These are phyloP conservation scores for Alternaria atra DNA, from an alignment of 2,329 filamentous ascomycete species.

Conservation along the genomic window DNA sequence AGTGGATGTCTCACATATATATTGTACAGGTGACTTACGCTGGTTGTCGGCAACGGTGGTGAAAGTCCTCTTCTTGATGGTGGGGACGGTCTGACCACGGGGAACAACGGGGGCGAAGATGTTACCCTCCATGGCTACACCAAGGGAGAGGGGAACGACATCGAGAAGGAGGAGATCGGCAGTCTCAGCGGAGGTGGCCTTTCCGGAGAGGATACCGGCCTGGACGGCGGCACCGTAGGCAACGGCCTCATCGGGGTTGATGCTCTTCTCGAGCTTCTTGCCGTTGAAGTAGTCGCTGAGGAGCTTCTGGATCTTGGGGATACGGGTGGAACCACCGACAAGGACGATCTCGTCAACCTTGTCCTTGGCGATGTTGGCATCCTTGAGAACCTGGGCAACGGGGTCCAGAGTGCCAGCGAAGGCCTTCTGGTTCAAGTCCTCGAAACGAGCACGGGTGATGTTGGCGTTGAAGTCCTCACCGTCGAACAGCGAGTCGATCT, in stretches of 20 bases:
- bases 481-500: constrained; percentile 98
- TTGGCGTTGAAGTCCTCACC: constrained; percentile 97
- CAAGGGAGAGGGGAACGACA: constrained; percentile 93
- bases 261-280: constrained; percentile 99
- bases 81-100: constrained; percentile 66
- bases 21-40: no score
- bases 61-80: constrained; percentile 85
- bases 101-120: constrained; percentile 95
- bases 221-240: constrained; percentile 99
- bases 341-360: constrained; percentile 98
- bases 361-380: constrained; percentile 85
- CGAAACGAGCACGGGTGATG: constrained; percentile 98
- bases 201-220: constrained; percentile 97
- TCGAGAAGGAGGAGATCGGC: constrained; percentile 94
- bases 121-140: constrained; percentile 99
- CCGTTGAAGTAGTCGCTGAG: constrained; percentile 98
- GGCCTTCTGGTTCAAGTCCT: constrained; percentile 96
- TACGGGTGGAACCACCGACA: constrained; percentile 98
- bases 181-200: constrained; percentile 95
- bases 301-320: constrained; percentile 98
- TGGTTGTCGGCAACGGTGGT: constrained; percentile 90
- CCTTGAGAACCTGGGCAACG: constrained; percentile 96
- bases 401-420: constrained; percentile 94
- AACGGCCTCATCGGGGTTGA: constrained; percentile 99
- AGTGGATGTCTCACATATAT: not conserved